Percentiles rank a stretch among this genome's conserved stretches.
phyloP scores from a whole-genome alignment of 2,329 filamentous ascomycete genomes.

The Endothia cerciana region DNA sequence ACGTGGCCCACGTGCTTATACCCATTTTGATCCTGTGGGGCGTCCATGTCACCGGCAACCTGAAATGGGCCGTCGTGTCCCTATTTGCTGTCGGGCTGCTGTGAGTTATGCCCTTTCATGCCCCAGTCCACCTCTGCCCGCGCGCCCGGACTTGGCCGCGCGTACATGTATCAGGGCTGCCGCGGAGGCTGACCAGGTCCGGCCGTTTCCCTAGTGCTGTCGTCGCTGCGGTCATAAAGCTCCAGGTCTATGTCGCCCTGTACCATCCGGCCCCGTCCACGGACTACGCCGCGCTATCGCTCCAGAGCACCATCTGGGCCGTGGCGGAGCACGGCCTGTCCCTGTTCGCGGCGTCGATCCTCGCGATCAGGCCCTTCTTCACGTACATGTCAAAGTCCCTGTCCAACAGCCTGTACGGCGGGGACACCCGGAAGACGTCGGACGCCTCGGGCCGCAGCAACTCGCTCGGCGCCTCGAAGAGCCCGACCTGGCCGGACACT shows the following conservation, averaged over 20 bases:
- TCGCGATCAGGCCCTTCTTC: conserved; percentile 25
- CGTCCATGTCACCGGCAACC: conserved; percentile 17
- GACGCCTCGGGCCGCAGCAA: not conserved
- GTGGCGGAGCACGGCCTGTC: conserved; percentile 26
- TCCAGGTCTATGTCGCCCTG: conserved; percentile 12
- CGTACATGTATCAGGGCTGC: not conserved
- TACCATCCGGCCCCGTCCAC: conserved; percentile 17
- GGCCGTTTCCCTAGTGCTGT: conserved; percentile 10
- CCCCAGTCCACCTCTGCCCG: not conserved
- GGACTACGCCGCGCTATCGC: conserved; percentile 10
- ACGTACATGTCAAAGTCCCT: conserved; percentile 15
- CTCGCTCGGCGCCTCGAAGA: conserved; percentile 16
- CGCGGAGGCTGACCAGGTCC: not conserved
- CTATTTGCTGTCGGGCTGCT: conserved; percentile 27
- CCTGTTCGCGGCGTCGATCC: conserved; percentile 25
- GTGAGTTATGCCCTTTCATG: conserved; percentile 15
- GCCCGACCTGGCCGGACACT: conserved; percentile 10
- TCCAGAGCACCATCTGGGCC: conserved; percentile 22
- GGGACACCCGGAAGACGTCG: conserved; percentile 8
- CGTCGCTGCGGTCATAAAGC: conserved; percentile 27
- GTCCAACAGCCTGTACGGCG: conserved; percentile 5
- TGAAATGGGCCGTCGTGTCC: conserved; percentile 23
- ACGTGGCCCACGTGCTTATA: conserved; percentile 22
- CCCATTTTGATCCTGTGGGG: conserved; percentile 28
- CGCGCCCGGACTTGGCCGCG: not conserved